Base-by-base conservation (phyloP, 1,139 yeast species). In the Protomyces arabidopsidicola region DNA sequence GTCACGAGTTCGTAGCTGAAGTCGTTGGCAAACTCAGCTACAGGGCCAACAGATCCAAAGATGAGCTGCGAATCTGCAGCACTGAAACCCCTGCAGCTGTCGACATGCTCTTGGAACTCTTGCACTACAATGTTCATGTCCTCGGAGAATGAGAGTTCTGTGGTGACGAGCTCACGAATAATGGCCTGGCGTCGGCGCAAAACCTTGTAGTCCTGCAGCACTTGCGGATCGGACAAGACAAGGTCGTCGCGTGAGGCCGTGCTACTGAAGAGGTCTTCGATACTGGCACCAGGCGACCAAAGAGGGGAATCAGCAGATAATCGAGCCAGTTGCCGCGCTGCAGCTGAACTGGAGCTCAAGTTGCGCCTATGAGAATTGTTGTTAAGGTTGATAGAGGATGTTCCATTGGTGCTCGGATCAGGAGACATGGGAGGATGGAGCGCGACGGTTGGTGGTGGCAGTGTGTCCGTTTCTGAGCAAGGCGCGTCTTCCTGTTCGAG, bases 1-100 rank as follows among this genome's bases (percentile, higher is more conserved):
- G 34, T 53, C 16, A 27, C 54, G 1, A 60, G 53, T 10, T 53
- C 58, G 20, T 12, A 16, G 6, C 53, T 55, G 24, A 60, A 60
- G 38, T 60, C 63, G 3, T 51, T 38, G 16, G 63, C 45, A 34
- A 60, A 60, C 9, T 51, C 53, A 27, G 45, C 34, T 24, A 60
- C 58, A 14, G 58, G 63, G 45, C 39, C 58, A 16, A 60, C 59
- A 5, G 53, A 53, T 3, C 58, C 63, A 53, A 60, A 60, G 54
- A 60, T 53, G 57, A 42, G 38, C 14, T 53, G 45, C 12, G 50
- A 31, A 22, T 60, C 63, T 24, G 18, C 63, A 22, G 24, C 20
- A 20, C 38, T 12, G 14, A 60, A 45, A 5, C 34, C 36, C 34
- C 45, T 27, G 34, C 63, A 60, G 12, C 24, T 8, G 16, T 24